Evolutionary conservation across 257 asterid species (phyloP), one percentile per base, ranked within the genome.

Genomic region (Orobanche coerulescens): DNA sequence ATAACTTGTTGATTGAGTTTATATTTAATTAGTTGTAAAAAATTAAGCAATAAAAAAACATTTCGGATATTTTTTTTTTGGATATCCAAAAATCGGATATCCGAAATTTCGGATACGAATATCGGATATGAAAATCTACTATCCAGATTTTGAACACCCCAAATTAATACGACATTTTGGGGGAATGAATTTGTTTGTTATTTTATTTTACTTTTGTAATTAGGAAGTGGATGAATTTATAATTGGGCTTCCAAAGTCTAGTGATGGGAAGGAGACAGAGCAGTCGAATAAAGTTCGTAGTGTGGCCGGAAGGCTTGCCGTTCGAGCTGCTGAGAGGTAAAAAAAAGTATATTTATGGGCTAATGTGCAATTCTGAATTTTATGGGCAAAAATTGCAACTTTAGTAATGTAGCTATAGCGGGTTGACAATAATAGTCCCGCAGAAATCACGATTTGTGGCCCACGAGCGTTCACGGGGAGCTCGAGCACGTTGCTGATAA

Each of bases 141-240:
- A n/a, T n/a, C n/a, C n/a, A n/a, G n/a, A n/a, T n/a, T n/a, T n/a
- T n/a, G n/a, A n/a, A n/a, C n/a, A n/a, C n/a, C n/a, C n/a, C n/a
- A n/a, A n/a, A n/a, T n/a, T n/a, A n/a, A n/a, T n/a, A n/a, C n/a
- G n/a, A n/a, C n/a, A n/a, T n/a, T n/a, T n/a, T n/a, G n/a, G n/a
- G n/a, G n/a, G 5, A 30, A 30, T 48, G 14, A 43, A 51, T 36
- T 36, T 36, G 42, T 6, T 19, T 20, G 7, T 18, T 20, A 1
- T 48, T 48, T 48, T 0, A 6, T 48, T 52, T 15, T 31, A 5
- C 60, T 48, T 39, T 58, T 43, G 6, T 3, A 67, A n/a, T 33
- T 72, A 92, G 98, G 96, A 88, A 76, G 98, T 82, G 55, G 98
- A 92, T 78, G 98, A 88, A 73, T 92, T 92, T 26, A 84, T 92